phyloP scores from a whole-genome alignment of 2,329 filamentous ascomycete species.

The Calcarisporium arbuscula region DNA sequence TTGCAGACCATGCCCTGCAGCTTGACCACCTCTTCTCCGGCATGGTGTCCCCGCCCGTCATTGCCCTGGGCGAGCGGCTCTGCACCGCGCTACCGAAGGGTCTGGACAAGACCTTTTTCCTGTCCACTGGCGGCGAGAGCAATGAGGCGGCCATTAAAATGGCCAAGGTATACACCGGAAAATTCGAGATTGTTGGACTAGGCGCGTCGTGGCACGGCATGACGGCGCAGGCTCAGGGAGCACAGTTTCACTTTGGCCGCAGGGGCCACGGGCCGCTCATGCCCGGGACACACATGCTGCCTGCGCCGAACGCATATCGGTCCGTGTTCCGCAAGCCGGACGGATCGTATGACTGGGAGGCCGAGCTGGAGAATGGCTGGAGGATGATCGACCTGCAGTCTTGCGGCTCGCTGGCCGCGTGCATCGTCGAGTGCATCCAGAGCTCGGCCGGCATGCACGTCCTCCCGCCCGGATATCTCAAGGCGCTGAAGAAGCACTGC shows the following conservation, averaged over 20 bases:
- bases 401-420: conserved; percentile 55
- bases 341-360: conserved; percentile 56
- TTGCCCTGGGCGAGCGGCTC: conserved; percentile 46
- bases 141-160: conserved; percentile 59
- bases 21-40: conserved; percentile 54
- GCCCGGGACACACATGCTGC: conserved; percentile 52
- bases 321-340: conserved; percentile 53
- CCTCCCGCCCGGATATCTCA: conserved; percentile 52
- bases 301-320: conserved; percentile 54
- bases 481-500: conserved; percentile 48
- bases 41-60: conserved; percentile 52
- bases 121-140: conserved; percentile 50
- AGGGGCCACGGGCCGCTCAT: conserved; percentile 41
- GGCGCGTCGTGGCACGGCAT: conserved; percentile 56
- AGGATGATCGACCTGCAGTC: conserved; percentile 52
- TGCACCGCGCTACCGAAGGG: conserved; percentile 39
- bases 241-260: conserved; percentile 50
- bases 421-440: conserved; percentile 58
- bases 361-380: conserved; percentile 56
- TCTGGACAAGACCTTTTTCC: conserved; percentile 50
- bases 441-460: conserved; percentile 54
- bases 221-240: conserved; percentile 46
- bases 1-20: conserved; percentile 39
- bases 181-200: conserved; percentile 58
- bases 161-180: conserved; percentile 58